These are phyloP conservation scores for Lizonia empirigonia DNA, from an alignment of 2,329 filamentous ascomycete species.

Conservation along the genomic window DNA sequence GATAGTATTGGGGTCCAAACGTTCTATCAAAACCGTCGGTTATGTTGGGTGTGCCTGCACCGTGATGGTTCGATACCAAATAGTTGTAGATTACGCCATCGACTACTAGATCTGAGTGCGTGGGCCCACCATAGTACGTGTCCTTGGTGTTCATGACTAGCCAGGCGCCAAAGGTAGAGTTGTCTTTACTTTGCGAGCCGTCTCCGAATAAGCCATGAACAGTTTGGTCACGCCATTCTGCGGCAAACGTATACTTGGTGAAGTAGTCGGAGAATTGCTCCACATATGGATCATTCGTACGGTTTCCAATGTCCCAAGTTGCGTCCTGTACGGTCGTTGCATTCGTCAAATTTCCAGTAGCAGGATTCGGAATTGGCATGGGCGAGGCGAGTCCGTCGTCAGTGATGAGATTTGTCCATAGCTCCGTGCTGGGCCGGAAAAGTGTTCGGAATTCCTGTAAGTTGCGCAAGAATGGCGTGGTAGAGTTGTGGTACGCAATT, in stretches of 20 bases:
- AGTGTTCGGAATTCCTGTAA: slow-evolving; percentile 66
- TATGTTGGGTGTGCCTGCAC: slow-evolving; percentile 67
- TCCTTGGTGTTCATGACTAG: slow-evolving; percentile 69
- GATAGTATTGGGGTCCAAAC: slow-evolving; percentile 67
- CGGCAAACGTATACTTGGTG: slow-evolving; percentile 69
- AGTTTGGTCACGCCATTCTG: slow-evolving; percentile 63
- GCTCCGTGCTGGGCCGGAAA: slow-evolving; percentile 63
- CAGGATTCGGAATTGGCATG: slow-evolving; percentile 3
- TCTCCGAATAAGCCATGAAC: slow-evolving; percentile 63
- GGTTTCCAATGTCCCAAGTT: slow-evolving; percentile 65
- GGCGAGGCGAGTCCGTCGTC: slow-evolving; percentile 3
- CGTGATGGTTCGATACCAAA: slow-evolving; percentile 61
- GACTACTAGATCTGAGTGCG: slow-evolving; percentile 67
- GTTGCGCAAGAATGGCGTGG: slow-evolving; percentile 61
- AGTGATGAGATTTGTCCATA: slow-evolving; percentile 68
- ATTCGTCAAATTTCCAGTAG: slow-evolving; percentile 28
- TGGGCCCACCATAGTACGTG: slow-evolving; percentile 66
- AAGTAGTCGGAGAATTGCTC: slow-evolving; percentile 65
- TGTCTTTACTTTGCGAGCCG: slow-evolving; percentile 57
- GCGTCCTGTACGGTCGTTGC: slow-evolving; percentile 67
- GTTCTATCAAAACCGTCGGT: slow-evolving; percentile 68
- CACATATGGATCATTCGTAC: slow-evolving; percentile 61
- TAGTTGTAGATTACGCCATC: slow-evolving; percentile 72
- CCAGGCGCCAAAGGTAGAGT: slow-evolving; percentile 64
- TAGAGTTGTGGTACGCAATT: slow-evolving; percentile 64